Base-by-base conservation (phyloP, 1,284 basidiomycete genomes). In the Ceratobasidium sp. region DNA sequence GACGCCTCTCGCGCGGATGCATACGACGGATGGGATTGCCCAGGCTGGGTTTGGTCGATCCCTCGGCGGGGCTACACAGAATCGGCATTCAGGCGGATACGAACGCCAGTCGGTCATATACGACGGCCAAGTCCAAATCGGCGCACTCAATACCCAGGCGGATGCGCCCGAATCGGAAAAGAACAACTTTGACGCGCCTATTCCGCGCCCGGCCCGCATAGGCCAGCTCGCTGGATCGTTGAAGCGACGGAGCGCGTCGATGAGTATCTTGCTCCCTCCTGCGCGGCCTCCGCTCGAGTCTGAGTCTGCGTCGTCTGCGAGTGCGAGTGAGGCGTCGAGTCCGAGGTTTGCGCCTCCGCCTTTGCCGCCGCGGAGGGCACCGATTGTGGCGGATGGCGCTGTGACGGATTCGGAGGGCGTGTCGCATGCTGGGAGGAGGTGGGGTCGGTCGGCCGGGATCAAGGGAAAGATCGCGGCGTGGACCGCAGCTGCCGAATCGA, bases 381-480 rank as follows among this genome's bases (percentile, higher is more conserved):
- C 41, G 17, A 47, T 41, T 6, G n/a, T 41, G 1, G 44, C 65
- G 2, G 65, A 67, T 50, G 65, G 65, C 14, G 65, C 65, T 17
- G 53, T 67, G 65, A 67, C 65, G 51, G 65, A 67, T 67, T 67
- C 65, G n/a, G 69, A 72, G 53, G 69, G 69, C 9, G 53, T 53
- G 53, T 62, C 69, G 3, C 50, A 67, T 17, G 57, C 69, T 9
- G 69, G 29, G 4, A 29, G 69, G 22, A 47, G 57, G 15, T 51
- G 57, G 27, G 31, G 69, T 11, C 36, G 57, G 27, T 45, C 57
- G 51, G 65, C 47, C 2, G 69, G 69, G 33, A 73, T 89, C 74
- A 86, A 85, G 73, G 86, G 85, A 19, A 83, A 85, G 53, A 83
- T 89, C 48, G 85, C 87, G 31, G 87, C 86, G 4, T 88, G 86